Evolutionary conservation across 23 red algal species (phyloP).

Genomic region (Gracilaria caudata): DNA sequence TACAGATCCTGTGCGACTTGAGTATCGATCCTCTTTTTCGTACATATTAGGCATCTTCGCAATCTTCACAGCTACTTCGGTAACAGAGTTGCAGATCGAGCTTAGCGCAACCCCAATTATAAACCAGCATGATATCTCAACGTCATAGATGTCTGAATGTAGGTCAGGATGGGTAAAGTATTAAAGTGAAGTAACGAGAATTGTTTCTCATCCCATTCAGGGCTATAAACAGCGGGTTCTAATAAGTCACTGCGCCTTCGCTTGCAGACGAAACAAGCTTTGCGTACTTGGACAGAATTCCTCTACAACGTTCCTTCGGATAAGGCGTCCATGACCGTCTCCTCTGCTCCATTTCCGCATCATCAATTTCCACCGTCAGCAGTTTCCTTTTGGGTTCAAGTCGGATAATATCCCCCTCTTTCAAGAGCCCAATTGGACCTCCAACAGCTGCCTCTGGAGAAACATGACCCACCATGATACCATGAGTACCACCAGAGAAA

Average conservation of each 20-base stretch:
- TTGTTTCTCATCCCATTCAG: neutral
- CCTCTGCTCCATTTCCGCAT: slow-evolving; percentile 76
- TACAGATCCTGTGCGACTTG: too few relatives aligned
- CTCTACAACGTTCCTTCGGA: slow-evolving; percentile 49
- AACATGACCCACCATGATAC: slow-evolving; percentile 99
- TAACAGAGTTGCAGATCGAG: too few relatives aligned
- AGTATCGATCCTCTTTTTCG: too few relatives aligned
- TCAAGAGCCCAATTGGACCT: slow-evolving; percentile 89
- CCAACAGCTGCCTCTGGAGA: slow-evolving; percentile 94
- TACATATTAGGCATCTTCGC: too few relatives aligned
- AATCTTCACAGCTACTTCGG: too few relatives aligned
- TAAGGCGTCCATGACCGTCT: slow-evolving; percentile 74
- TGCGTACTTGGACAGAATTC: slow-evolving; percentile 87
- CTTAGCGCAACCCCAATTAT: too few relatives aligned
- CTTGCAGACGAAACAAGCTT: slow-evolving; percentile 87
- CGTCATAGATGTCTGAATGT: too few relatives aligned
- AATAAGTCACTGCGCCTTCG: slow-evolving; percentile 90
- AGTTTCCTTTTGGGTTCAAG: slow-evolving; percentile 77
- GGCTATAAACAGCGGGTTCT: neutral
- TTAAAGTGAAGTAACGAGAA: too few relatives aligned
- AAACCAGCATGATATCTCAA: too few relatives aligned
- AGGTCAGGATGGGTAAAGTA: too few relatives aligned
- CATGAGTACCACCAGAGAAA: slow-evolving; percentile 97
- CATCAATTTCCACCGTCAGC: slow-evolving; percentile 77
- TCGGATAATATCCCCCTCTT: slow-evolving; percentile 91